Conservation (phyloP, 2,329 filamentous ascomycete species). For the Nannizziopsis arthrosporioides region DNA sequence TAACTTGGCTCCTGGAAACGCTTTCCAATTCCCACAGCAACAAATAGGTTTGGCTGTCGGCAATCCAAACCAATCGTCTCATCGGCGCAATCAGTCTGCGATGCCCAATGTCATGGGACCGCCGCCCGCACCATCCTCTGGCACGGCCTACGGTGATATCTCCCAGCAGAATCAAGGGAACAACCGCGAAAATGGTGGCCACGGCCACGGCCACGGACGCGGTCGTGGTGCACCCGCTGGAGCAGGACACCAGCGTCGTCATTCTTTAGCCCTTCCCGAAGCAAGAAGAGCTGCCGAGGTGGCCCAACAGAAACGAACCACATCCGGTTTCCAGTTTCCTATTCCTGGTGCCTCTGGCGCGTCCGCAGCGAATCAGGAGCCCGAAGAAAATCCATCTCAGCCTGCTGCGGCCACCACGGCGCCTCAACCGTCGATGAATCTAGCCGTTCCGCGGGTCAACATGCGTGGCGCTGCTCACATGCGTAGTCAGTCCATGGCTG, state of each 20-base stretch:
- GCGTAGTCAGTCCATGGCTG: constrained; percentile 40
- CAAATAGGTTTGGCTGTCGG: constrained; percentile 49
- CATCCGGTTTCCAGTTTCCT: constrained; percentile 89
- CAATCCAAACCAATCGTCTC: constrained; percentile 66
- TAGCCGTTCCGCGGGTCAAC: constrained; percentile 63
- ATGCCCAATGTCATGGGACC: constrained; percentile 89
- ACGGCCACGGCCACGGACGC: constrained; percentile 52
- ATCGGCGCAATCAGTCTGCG: constrained; percentile 96
- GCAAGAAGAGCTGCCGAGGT: constrained; percentile 95
- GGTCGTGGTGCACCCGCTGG: constrained; percentile 56
- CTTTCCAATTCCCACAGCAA: constrained; percentile 74
- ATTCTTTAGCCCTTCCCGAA: constrained; percentile 87
- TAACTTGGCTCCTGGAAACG: constrained; percentile 61
- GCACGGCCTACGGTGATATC: constrained; percentile 65
- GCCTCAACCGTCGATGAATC: constrained; percentile 48
- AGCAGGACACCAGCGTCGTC: constrained; percentile 77
- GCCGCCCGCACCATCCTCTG: constrained; percentile 82
- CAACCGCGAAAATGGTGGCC: constrained; percentile 53
- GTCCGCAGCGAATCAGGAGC: constrained; percentile 38
- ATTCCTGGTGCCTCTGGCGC: constrained; percentile 54
- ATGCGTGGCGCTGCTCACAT: constrained; percentile 66
- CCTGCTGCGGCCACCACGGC: constrained; percentile 22
- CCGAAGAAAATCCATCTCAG: constrained; percentile 35
- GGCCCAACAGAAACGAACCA: constrained; percentile 91
- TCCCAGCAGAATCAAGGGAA: constrained; percentile 35